A percentile compares a stretch with the other conserved stretches of the same genome.
These are phyloP conservation scores for Boletellus sp. DNA, from an alignment of 768 basidiomycete species.

Conservation along the genomic window DNA sequence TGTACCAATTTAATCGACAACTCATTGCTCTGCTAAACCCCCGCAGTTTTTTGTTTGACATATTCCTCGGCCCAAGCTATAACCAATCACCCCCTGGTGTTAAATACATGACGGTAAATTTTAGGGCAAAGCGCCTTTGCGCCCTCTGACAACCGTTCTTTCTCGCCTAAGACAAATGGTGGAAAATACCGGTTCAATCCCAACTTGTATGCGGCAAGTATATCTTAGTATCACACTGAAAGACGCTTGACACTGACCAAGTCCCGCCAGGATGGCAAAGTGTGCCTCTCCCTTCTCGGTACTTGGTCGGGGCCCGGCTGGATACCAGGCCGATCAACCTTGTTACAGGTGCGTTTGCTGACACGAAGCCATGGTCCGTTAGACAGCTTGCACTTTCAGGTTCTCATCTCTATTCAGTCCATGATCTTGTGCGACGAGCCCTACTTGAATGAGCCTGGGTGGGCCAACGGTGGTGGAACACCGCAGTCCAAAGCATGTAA, in stretches of 20 bases:
- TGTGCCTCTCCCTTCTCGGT: slow-evolving; percentile 86
- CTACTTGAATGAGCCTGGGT: slow-evolving; percentile 90
- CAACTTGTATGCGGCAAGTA: slow-evolving; percentile 82
- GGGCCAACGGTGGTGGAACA: slow-evolving; percentile 70
- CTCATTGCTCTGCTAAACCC: slow-evolving; percentile 5
- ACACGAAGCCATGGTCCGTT: background rate
- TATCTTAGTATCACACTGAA: background rate
- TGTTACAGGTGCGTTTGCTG: slow-evolving; percentile 62
- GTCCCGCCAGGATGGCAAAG: slow-evolving; percentile 80
- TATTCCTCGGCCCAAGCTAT: slow-evolving; percentile 87
- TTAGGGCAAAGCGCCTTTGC: background rate
- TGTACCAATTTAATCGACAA: slow-evolving; percentile 21
- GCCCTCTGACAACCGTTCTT: slow-evolving; percentile 8
- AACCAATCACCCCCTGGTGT: slow-evolving; percentile 81
- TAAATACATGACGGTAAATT: slow-evolving; percentile 57
- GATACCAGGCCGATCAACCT: slow-evolving; percentile 84
- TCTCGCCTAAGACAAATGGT: slow-evolving; percentile 68
- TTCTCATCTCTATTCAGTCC: slow-evolving; percentile 91
- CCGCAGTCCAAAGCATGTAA: slow-evolving; percentile 75
- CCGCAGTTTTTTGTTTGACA: slow-evolving; percentile 75
- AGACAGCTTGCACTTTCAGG: slow-evolving; percentile 32
- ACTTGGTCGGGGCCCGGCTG: slow-evolving; percentile 95
- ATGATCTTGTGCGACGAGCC: slow-evolving; percentile 95
- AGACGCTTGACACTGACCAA: background rate
- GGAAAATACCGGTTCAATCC: slow-evolving; percentile 92